Evolutionary conservation across 1,284 basidiomycete genomes (phyloP).

Genomic region (Sanghuangporus weigelae): DNA sequence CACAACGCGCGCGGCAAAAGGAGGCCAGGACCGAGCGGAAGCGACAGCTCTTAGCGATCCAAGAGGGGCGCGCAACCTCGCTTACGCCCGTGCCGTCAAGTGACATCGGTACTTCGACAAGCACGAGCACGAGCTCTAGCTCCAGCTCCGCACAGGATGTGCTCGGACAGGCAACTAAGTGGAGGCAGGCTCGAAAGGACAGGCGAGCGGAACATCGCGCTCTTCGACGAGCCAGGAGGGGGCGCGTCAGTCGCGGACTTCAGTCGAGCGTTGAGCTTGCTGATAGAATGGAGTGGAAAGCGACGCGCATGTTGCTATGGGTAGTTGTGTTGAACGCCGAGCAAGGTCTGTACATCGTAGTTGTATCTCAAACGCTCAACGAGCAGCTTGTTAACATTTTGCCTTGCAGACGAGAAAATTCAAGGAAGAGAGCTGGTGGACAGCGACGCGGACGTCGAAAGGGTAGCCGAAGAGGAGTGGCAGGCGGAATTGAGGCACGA

Average conservation of each 20-base stretch:
- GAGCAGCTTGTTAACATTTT: no score
- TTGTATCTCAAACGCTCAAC: no score
- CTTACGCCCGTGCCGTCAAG: not conserved
- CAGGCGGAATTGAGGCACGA: not conserved
- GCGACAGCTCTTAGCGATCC: not conserved
- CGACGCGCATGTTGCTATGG: not conserved
- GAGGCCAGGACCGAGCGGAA: not conserved
- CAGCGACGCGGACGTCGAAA: not conserved
- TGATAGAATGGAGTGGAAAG: not conserved
- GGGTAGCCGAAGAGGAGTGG: not conserved
- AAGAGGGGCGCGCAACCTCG: not conserved
- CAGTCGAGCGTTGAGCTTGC: not conserved
- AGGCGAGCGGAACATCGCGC: not conserved
- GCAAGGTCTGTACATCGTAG: not conserved
- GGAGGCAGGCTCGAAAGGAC: not conserved
- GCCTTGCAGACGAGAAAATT: not conserved
- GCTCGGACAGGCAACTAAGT: not conserved
- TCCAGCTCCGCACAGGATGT: not conserved
- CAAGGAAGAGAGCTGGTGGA: not conserved
- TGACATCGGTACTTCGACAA: no score
- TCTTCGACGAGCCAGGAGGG: not conserved
- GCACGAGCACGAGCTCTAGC: not conserved
- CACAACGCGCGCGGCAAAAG: not conserved
- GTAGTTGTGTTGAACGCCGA: not conserved
- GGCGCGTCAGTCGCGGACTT: not conserved